Conservation (phyloP, 805 yeast genomes). For the Starmerella tilneyi region DNA sequence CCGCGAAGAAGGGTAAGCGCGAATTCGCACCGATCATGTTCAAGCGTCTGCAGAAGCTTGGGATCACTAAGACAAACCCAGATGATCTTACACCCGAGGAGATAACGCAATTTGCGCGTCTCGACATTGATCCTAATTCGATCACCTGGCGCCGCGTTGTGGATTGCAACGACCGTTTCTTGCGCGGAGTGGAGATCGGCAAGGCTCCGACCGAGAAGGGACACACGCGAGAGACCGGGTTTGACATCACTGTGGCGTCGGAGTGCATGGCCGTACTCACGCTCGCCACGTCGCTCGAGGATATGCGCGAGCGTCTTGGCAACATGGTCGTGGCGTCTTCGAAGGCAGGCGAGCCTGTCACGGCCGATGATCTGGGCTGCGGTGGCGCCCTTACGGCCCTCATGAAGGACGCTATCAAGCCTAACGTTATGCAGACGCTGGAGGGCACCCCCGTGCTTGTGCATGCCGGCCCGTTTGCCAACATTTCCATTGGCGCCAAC, state of each 20-base stretch:
- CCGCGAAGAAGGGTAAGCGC: conserved; percentile 71
- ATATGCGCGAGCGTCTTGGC: conserved; percentile 81
- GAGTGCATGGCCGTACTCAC: conserved; percentile 96
- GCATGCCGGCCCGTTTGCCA: conserved; percentile 97
- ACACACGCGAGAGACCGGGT: conserved; percentile 73
- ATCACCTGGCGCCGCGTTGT: conserved; percentile 89
- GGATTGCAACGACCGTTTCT: conserved; percentile 84
- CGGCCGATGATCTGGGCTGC: conserved; percentile 89
- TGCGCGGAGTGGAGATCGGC: conserved; percentile 82
- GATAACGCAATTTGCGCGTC: conserved; percentile 60
- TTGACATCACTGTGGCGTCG: conserved; percentile 92
- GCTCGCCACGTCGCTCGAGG: conserved; percentile 61
- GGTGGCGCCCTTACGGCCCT: conserved; percentile 94
- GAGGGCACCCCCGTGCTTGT: conserved; percentile 97
- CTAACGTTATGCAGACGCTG: conserved; percentile 91
- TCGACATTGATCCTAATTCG: conserved; percentile 81
- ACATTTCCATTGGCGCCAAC: conserved; percentile 92
- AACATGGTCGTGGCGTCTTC: conserved; percentile 80
- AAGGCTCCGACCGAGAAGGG: conserved; percentile 91
- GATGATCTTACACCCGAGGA: conserved; percentile 72
- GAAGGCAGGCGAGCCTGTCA: conserved; percentile 64
- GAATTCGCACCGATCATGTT: conserved; percentile 70
- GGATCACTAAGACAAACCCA: conserved; percentile 62
- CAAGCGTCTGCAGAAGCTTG: conserved; percentile 64
- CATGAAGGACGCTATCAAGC: conserved; percentile 91